Evolutionary conservation across 306 rosid species (phyloP).

Genomic region (Cucurbita moschata): DNA sequence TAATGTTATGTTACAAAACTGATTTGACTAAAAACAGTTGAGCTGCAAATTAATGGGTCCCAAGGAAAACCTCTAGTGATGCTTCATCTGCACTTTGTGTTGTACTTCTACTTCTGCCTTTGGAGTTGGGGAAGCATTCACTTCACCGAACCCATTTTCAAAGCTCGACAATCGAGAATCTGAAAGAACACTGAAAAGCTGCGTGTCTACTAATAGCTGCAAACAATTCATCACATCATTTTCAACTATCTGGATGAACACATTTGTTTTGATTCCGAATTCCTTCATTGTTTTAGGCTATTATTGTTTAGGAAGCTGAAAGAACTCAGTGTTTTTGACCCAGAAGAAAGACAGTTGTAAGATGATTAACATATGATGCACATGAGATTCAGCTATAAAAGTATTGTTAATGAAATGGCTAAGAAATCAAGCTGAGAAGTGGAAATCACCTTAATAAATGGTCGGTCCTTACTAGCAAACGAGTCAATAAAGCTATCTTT

Average conservation of each 20-base stretch:
- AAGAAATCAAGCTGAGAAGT: not conserved
- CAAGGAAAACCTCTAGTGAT: not conserved
- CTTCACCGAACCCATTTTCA: slow-evolving; percentile 40
- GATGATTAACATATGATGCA: not conserved
- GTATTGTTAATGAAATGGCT: not conserved
- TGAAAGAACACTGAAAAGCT: slow-evolving; percentile 64
- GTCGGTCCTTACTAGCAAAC: slow-evolving; percentile 61
- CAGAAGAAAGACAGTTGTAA: not conserved
- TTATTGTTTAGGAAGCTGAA: not conserved
- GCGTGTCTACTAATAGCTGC: slow-evolving; percentile 84
- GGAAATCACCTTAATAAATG: slow-evolving; percentile 67
- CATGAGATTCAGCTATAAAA: not conserved
- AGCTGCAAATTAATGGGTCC: not conserved
- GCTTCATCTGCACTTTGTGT: not conserved
- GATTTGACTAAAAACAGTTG: not conserved
- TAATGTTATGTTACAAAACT: not conserved
- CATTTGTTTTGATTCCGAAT: too few relatives aligned
- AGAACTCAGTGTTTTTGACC: not conserved
- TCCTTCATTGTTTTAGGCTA: not conserved
- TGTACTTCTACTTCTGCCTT: not conserved
- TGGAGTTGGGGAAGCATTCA: not conserved
- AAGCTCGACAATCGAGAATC: slow-evolving; percentile 66
- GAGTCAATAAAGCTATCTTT: slow-evolving; percentile 90
- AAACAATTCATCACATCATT: slow-evolving; percentile 4
- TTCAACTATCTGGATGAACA: not conserved